A percentile compares a stretch with the other conserved stretches of the same genome.
These are phyloP conservation scores for Fusarium marasasianum DNA, from an alignment of 2,329 filamentous ascomycete species.

Conservation along the genomic window DNA sequence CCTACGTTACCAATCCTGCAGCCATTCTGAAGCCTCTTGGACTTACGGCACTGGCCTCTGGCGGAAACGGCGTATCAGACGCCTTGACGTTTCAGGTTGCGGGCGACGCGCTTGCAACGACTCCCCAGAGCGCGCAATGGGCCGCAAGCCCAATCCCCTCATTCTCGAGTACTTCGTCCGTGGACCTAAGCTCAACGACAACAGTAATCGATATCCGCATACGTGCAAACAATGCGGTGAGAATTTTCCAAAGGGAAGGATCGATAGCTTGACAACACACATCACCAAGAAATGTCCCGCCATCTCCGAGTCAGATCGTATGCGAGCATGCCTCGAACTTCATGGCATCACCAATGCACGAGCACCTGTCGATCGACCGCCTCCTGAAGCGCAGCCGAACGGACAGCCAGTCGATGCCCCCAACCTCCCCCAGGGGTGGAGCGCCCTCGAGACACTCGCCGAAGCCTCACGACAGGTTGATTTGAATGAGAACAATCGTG, in stretches of 20 bases:
- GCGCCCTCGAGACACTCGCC: constrained; percentile 84
- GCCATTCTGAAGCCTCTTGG: constrained; percentile 17
- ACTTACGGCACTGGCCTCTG: constrained; percentile 22
- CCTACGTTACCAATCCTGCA: constrained; percentile 17
- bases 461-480: constrained; percentile 87
- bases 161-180: constrained; percentile 90
- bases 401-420: constrained; percentile 43
- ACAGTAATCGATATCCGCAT: constrained; percentile 91
- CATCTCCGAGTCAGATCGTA: constrained; percentile 77
- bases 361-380: constrained; percentile 45
- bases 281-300: constrained; percentile 88
- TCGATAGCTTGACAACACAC: constrained; percentile 83
- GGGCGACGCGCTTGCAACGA: constrained; percentile 41
- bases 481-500: constrained; percentile 68
- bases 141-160: constrained; percentile 83
- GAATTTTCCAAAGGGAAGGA: constrained; percentile 88
- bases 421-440: constrained; percentile 70
- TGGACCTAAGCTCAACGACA: constrained; percentile 85
- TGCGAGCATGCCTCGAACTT: constrained; percentile 77
- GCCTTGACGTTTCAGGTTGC: constrained; percentile 37
- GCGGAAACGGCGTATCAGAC: constrained; percentile 28
- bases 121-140: constrained; percentile 64
- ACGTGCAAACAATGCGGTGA: constrained; percentile 90
- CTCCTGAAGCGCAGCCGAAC: constrained; percentile 40
- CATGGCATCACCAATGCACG: constrained; percentile 71